A percentile compares a stretch with the other conserved stretches of the same genome.
Evolutionary conservation across 1,139 yeast genomes (phyloP).

Genomic region (Sugiyamaella sp.): DNA sequence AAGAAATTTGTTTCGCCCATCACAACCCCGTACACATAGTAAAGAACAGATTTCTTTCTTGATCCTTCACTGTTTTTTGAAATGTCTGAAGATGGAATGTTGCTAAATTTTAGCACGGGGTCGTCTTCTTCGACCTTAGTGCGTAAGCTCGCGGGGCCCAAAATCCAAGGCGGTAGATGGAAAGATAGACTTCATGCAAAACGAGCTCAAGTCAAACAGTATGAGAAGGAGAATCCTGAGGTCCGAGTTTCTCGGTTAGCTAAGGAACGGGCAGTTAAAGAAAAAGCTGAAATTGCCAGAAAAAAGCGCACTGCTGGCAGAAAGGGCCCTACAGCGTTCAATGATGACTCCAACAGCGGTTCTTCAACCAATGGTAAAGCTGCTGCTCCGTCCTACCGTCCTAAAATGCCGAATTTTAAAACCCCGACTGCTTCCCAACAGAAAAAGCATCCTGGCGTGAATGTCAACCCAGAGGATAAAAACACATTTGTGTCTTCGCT

Average conservation of each 20-base stretch:
- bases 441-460: conserved; percentile 15
- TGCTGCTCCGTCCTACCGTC: neutral
- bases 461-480: conserved; percentile 28
- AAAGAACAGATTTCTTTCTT: too few species aligned
- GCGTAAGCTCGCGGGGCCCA: conserved; percentile 22
- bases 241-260: conserved; percentile 15
- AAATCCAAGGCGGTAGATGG: conserved; percentile 73
- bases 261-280: conserved; percentile 8
- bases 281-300: conserved; percentile 9
- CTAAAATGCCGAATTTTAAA: conserved; percentile 5
- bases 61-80: too few species aligned
- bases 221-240: conserved; percentile 19
- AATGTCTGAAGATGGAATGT: conserved; percentile 56
- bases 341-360: neutral
- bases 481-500: conserved; percentile 79
- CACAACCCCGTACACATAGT: too few species aligned
- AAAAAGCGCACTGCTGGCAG: conserved; percentile 4
- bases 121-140: conserved; percentile 30
- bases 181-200: conserved; percentile 65
- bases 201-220: conserved; percentile 33
- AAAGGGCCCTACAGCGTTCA: too few species aligned
- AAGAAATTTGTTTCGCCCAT: too few species aligned
- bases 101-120: conserved; percentile 62
- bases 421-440: conserved; percentile 14
- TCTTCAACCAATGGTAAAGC: neutral